Conservation (phyloP, 2,329 filamentous ascomycete species). For the Aspergillus alliaceus region DNA sequence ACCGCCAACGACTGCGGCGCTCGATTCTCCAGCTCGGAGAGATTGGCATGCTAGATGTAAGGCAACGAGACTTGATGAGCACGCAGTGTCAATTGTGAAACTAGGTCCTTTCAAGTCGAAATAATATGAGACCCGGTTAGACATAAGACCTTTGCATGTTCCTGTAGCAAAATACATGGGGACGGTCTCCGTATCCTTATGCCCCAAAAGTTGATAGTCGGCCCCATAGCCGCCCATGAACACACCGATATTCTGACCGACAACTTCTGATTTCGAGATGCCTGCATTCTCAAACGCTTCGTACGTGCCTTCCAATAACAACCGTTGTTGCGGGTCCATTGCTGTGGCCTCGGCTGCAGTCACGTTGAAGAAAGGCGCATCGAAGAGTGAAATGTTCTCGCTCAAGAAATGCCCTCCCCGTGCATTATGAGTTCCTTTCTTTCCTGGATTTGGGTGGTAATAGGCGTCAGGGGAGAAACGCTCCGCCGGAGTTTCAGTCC, state of each 20-base stretch:
- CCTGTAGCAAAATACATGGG: not conserved
- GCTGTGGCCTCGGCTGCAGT: constrained; percentile 25
- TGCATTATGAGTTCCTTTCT: constrained; percentile 23
- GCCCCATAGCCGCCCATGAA: not conserved
- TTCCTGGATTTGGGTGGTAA: constrained; percentile 20
- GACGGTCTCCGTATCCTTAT: not conserved
- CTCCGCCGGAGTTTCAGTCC: constrained; percentile 11
- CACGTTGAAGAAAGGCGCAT: constrained; percentile 37
- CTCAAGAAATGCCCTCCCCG: constrained; percentile 21
- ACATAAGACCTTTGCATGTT: not conserved
- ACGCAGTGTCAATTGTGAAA: constrained; percentile 26
- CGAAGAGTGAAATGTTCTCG: constrained; percentile 28
- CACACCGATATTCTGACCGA: not conserved
- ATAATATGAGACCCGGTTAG: not conserved
- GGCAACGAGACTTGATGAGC: constrained; percentile 28
- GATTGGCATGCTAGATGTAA: constrained; percentile 29
- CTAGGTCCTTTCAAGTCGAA: constrained; percentile 26
- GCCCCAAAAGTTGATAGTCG: not conserved
- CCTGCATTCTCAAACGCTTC: constrained; percentile 28
- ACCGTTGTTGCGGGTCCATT: constrained; percentile 30
- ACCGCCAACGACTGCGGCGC: not conserved
- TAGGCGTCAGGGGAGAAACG: constrained; percentile 22
- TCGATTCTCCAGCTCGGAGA: not conserved
- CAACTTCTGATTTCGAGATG: not conserved
- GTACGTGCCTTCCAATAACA: constrained; percentile 28